Evolutionary conservation across 371 early-diverging fungal genomes (phyloP), one percentile per base, ranked within the genome.

Genomic region (Gilbertella persicaria): DNA sequence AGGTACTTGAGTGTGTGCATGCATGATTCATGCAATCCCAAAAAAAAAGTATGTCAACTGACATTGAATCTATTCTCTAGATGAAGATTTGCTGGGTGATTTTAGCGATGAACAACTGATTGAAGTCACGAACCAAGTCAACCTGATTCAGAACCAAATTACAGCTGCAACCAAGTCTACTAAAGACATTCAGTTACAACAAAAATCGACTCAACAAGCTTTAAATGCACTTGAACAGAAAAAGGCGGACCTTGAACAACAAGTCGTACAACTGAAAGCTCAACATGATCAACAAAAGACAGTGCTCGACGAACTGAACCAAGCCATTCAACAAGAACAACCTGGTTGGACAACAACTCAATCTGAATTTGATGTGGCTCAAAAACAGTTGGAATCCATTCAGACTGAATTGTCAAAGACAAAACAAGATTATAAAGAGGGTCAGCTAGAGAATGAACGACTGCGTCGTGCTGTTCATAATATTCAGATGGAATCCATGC

Each of bases 71-170:
- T 14, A 12, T 13, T 17, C 20, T 54, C 2, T 50, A 55, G 73
- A 75, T 29, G 42, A 64, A 24, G 77, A 76, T 60, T 51, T 76
- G 16, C 42, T 76, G 28, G 77, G 77, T 8, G 77, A 76, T 41
- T 75, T 71, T 49, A 69, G 69, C 7, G 65, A 69, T 35, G 66
- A 69, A 5, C 53, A 67, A 19, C 25, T 73, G 8, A 60, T 68
- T 5, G 55, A 60, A 16, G 69, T 66, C 30, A 73, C 71, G n/a
- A 76, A 67, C 21, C 39, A 62, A 16, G 67, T 69, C 3, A 71
- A 74, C 19, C 69, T 70, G 14, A 37, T 76, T 8, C 73, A 77
- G 38, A 71, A 77, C 21, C 64, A 77, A 45, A 69, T 77, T 14
- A 36, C 45, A 14, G 42, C 57, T 3, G 49, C 67, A 2, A 57